Conservation (phyloP, 2,329 filamentous ascomycete species). For the Penicillium capsulatum region DNA sequence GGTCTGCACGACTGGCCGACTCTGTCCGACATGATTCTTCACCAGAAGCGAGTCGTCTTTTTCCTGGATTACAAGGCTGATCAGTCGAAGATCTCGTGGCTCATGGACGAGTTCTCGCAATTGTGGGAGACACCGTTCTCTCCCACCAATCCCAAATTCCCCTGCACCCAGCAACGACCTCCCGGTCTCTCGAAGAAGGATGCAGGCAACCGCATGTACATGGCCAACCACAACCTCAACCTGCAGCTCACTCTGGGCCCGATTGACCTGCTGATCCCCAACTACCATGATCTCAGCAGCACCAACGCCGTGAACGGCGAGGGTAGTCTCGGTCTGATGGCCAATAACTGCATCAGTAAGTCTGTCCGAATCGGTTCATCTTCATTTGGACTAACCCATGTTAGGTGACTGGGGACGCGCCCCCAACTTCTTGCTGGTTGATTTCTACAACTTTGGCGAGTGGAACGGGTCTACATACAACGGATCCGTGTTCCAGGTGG, state of each 20-base stretch:
- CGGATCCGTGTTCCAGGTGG: conserved; percentile 74
- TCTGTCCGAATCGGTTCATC: too few species aligned
- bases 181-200: conserved; percentile 56
- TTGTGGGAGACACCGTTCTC: conserved; percentile 91
- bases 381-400: conserved; percentile 15
- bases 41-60: conserved; percentile 66
- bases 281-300: conserved; percentile 62
- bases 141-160: conserved; percentile 63
- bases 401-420: conserved; percentile 58
- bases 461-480: conserved; percentile 37
- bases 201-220: conserved; percentile 63
- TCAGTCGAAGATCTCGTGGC: conserved; percentile 72
- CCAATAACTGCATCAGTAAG: conserved; percentile 58
- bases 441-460: conserved; percentile 73
- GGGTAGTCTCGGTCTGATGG: conserved; percentile 63
- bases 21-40: conserved; percentile 68
- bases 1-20: conserved; percentile 75
- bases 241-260: conserved; percentile 66
- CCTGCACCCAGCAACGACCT: conserved; percentile 74
- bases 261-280: conserved; percentile 64
- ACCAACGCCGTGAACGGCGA: conserved; percentile 65
- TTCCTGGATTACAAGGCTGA: conserved; percentile 84
- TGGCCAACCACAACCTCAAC: conserved; percentile 91
- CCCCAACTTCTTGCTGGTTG: conserved; percentile 76
- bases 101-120: conserved; percentile 81